phyloP scores from a whole-genome alignment of 371 early-diverging fungal species.

The Mucor sp. region DNA sequence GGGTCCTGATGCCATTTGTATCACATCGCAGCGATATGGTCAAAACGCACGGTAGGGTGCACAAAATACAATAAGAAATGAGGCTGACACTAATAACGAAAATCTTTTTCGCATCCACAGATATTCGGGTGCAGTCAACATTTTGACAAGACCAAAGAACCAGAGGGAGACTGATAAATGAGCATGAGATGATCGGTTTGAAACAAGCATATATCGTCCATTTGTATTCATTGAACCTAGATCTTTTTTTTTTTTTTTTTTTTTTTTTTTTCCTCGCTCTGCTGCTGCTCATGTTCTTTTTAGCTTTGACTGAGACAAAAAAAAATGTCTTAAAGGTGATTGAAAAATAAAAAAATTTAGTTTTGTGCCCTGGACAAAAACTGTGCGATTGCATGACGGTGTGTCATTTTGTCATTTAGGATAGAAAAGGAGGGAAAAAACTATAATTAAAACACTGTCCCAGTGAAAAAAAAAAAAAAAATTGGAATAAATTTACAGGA shows the following conservation, averaged over 20 bases:
- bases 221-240: neutral
- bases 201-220: neutral
- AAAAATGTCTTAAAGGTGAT: neutral
- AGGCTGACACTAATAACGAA: neutral
- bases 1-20: constrained; percentile 26
- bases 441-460: constrained; percentile 4
- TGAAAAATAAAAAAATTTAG: constrained; percentile 4
- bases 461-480: constrained; percentile 4
- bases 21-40: constrained; percentile 41
- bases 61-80: constrained; percentile 6
- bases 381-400: constrained; percentile 10
- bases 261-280: constrained; percentile 2
- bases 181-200: neutral
- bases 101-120: constrained; percentile 14
- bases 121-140: constrained; percentile 32
- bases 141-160: neutral
- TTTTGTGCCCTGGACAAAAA: constrained; percentile 6
- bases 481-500: constrained; percentile 1
- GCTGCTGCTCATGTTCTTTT: neutral
- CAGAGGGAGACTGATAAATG: neutral
- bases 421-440: neutral
- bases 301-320: neutral
- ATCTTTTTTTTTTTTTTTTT: neutral
- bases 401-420: constrained; percentile 3
- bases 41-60: constrained; percentile 30